Percentiles rank a stretch among this genome's conserved stretches.
Conservation (phyloP, 2,329 filamentous ascomycete genomes). For the Ophiostoma novo-ulmi region DNA sequence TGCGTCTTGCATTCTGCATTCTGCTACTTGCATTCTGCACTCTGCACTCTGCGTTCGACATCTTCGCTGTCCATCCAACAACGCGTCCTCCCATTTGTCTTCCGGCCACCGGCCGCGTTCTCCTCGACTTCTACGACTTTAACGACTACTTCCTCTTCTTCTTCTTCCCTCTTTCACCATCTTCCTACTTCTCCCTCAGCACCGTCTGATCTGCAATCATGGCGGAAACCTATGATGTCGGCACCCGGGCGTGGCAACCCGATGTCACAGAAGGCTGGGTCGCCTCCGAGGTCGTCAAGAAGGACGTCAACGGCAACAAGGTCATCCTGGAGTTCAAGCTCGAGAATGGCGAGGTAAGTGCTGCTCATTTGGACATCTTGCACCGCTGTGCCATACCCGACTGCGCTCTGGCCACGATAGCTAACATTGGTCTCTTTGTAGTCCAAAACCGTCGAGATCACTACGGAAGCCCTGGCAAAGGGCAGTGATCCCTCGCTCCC, state of each 20-base stretch:
- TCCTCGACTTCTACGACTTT: slow-evolving; percentile 4
- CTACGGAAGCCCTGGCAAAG: slow-evolving; percentile 67
- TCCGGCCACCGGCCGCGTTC: slow-evolving; percentile 31
- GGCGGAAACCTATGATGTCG: slow-evolving; percentile 93
- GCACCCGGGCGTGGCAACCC: slow-evolving; percentile 97
- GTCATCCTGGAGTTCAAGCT: slow-evolving; percentile 82
- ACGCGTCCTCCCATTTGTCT: slow-evolving; percentile 8
- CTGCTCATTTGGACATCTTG: slow-evolving; percentile 18
- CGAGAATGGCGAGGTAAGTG: slow-evolving; percentile 80
- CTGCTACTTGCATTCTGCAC: not conserved
- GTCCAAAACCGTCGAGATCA: slow-evolving; percentile 76
- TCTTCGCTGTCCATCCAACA: slow-evolving; percentile 5
- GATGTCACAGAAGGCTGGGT: slow-evolving; percentile 96
- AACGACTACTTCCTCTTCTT: slow-evolving; percentile 32
- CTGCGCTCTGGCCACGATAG: not conserved
- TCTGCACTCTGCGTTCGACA: not conserved
- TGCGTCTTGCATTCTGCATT: not conserved
- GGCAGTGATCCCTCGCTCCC: slow-evolving; percentile 74
- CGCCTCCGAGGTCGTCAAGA: slow-evolving; percentile 87
- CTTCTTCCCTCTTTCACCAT: slow-evolving; percentile 34
- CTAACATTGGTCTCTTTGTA: slow-evolving; percentile 36
- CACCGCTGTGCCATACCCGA: not conserved
- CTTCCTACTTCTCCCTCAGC: slow-evolving; percentile 22
- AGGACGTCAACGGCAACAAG: slow-evolving; percentile 77
- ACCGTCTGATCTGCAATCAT: slow-evolving; percentile 48